Conservation (phyloP, 148 eudicot genomes). For the Camellia granthamiana region DNA sequence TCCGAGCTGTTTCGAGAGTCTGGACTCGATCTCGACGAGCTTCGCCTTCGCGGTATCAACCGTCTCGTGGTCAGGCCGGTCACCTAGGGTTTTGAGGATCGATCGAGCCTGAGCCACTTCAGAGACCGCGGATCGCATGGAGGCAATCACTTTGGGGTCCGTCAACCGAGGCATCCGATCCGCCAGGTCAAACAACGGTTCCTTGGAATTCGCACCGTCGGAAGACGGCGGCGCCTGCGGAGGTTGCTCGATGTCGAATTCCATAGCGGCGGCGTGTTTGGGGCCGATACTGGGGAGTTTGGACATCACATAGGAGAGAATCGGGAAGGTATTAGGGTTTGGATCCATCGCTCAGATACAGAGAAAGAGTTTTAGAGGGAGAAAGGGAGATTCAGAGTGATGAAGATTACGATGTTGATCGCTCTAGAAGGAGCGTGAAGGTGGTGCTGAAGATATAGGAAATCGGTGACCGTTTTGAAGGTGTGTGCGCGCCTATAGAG, state of each 20-base stretch:
- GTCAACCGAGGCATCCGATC: conserved; percentile 70
- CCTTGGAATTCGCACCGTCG: conserved; percentile 2
- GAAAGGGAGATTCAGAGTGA: background rate
- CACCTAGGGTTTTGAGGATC: conserved; percentile 52
- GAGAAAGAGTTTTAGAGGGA: background rate
- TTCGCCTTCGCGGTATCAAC: conserved; percentile 57
- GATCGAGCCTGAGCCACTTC: conserved; percentile 71
- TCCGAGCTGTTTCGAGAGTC: conserved; percentile 30
- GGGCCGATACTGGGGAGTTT: conserved; percentile 49
- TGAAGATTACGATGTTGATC: background rate
- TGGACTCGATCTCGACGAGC: conserved; percentile 44
- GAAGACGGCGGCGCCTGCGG: conserved; percentile 15
- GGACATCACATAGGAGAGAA: conserved; percentile 74
- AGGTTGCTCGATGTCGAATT: conserved; percentile 71
- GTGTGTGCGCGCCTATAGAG: too few species aligned
- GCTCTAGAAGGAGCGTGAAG: background rate
- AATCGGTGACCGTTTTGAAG: too few species aligned
- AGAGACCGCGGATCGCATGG: conserved; percentile 64
- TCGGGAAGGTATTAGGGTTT: conserved; percentile 59
- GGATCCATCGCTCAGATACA: conserved; percentile 51
- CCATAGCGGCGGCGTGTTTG: conserved; percentile 21
- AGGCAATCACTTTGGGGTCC: conserved; percentile 57
- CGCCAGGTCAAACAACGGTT: conserved; percentile 48
- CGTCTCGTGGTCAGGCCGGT: conserved; percentile 77
- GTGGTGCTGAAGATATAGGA: background rate